Evolutionary conservation across 306 rosid genomes (phyloP), one percentile per base, ranked within the genome.

Genomic region (Pyrus communis): DNA sequence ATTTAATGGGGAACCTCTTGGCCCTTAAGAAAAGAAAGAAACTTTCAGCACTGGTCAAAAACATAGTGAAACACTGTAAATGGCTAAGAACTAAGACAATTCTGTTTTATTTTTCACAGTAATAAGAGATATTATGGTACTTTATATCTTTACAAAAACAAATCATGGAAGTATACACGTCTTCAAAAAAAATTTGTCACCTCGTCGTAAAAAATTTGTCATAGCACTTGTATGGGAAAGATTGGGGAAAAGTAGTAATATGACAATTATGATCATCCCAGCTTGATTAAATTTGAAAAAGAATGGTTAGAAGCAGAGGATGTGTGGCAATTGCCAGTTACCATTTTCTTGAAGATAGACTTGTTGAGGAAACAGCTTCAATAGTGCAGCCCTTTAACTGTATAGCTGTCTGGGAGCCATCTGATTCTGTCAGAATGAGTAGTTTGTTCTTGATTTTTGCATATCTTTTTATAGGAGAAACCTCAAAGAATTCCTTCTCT

Each of bases 281-380:
- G 31, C 5, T 7, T 67, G 75, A 52, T 30, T 11, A 12, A 6
- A 27, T 30, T 71, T 49, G 17, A 52, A 58, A 71, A 40, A 8
- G 11, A 40, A 40, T 40, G 43, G 11, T 40, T 40, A 40, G 43
- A 40, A 40, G 43, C 43, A 9, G 43, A 66, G 55, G 83, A 49
- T 74, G 58, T 31, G 33, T 55, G 25, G 49, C 64, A 27, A 35
- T 73, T 33, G 73, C 81, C 19, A 81, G 64, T 71, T 88, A 95
- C 99, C 99, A 92, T 87, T 95, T 95, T 83, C 86, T 88, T 23
- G 99, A 87, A 77, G 97, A 42, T 46, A 82, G 71, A 77, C 54
- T 77, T 51, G 97, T 30, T 18, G 97, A 86, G 11, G 99, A 95
- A 87, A 95, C 99, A 19, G 97, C 92, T 84, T 87, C 89, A 58